phyloP scores from a whole-genome alignment of 2,329 filamentous ascomycete genomes.

The Aspergillus fijiensis region DNA sequence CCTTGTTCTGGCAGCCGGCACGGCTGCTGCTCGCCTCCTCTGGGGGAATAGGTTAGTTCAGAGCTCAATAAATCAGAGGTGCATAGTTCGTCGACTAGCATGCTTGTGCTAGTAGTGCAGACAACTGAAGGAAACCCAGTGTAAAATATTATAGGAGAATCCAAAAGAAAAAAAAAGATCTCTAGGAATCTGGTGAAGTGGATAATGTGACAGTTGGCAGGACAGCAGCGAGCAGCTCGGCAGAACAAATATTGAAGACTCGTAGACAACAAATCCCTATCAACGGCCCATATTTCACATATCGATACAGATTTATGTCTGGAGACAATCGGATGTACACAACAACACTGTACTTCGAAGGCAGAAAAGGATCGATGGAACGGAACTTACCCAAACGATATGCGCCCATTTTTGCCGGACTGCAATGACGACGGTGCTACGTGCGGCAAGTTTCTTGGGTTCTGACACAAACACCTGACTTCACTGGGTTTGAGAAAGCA shows the following conservation, averaged over 20 bases:
- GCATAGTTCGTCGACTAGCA: background rate
- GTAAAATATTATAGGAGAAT: too few relatives aligned
- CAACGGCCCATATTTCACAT: background rate
- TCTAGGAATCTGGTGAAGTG: too few relatives aligned
- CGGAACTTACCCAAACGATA: slow-evolving; percentile 19
- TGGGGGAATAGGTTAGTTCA: background rate
- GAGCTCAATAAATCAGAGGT: background rate
- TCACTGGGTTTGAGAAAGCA: background rate
- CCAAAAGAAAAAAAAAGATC: too few relatives aligned
- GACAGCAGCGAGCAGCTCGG: background rate
- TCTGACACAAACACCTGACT: background rate
- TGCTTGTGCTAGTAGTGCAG: too few relatives aligned
- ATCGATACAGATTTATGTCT: background rate
- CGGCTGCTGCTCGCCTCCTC: slow-evolving; percentile 72
- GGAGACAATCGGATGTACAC: background rate
- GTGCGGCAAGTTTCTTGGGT: background rate
- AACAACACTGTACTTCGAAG: too few relatives aligned
- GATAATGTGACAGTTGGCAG: slow-evolving; percentile 1
- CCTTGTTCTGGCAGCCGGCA: slow-evolving; percentile 69
- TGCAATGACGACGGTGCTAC: background rate
- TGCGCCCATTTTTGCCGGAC: slow-evolving; percentile 10
- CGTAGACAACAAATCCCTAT: background rate
- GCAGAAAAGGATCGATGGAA: background rate
- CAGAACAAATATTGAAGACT: background rate
- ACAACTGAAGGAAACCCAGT: background rate